Conservation (phyloP, 495 filamentous ascomycete genomes). For the Astrothelium subdiscretum region DNA sequence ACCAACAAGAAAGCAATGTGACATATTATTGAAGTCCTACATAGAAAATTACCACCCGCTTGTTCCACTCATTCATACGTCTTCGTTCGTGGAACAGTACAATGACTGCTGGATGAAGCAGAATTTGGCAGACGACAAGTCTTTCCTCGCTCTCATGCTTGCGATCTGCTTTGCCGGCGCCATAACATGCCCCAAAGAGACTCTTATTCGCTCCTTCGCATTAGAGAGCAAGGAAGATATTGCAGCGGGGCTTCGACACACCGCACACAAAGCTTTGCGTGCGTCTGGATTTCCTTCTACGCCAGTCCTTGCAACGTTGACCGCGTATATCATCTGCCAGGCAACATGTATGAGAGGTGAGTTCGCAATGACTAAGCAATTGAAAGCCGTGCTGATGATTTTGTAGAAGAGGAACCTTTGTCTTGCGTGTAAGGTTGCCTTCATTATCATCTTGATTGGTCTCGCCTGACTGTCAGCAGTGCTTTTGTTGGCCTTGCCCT, state of each 20-base stretch:
- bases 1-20: constrained; percentile 1
- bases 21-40: constrained; percentile 1
- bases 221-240: background rate
- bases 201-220: background rate
- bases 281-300: background rate
- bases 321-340: constrained; percentile 3
- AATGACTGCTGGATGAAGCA: background rate
- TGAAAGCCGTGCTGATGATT: background rate
- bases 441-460: background rate
- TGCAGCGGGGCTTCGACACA: background rate
- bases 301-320: background rate
- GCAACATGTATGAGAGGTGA: background rate
- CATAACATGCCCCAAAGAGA: background rate
- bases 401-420: constrained; percentile 3
- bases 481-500: constrained; percentile 9
- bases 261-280: background rate
- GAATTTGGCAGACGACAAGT: background rate
- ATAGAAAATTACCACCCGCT: constrained; percentile 1
- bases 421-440: background rate
- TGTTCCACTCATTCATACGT: constrained; percentile 2
- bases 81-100: background rate
- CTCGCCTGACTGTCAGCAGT: background rate
- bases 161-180: constrained; percentile 1
- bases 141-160: background rate
- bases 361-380: background rate